phyloP scores from a whole-genome alignment of 2,329 filamentous ascomycete species.

The Alternaria sp. region DNA sequence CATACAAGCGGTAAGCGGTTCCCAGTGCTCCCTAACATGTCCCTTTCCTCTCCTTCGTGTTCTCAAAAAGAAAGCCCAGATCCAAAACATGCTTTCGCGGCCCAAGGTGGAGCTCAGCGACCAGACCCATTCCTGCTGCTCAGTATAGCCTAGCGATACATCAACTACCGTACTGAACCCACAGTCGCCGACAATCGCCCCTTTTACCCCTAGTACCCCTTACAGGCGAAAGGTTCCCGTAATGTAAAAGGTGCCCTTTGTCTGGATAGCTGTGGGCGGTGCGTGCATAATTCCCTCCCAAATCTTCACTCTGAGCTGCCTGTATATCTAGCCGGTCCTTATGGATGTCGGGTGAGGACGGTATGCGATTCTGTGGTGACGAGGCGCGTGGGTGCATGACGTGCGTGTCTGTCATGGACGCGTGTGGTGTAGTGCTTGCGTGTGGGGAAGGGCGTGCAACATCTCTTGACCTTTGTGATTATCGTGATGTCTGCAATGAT shows the following conservation, averaged over 20 bases:
- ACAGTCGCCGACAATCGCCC: conserved; percentile 35
- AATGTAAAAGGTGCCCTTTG: neutral
- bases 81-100: conserved; percentile 45
- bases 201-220: conserved; percentile 10
- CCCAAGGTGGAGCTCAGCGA: conserved; percentile 60
- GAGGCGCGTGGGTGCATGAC: conserved; percentile 3
- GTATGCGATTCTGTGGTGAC: neutral
- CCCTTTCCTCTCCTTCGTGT: neutral
- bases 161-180: conserved; percentile 34
- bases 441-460: conserved; percentile 1
- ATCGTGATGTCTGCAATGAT: neutral
- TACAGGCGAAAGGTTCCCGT: conserved; percentile 3
- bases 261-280: conserved; percentile 7
- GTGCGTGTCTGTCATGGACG: neutral
- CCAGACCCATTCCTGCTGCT: conserved; percentile 60
- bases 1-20: neutral
- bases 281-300: conserved; percentile 9
- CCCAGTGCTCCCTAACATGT: neutral
- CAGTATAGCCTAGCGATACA: conserved; percentile 62
- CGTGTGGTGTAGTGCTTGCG: neutral
- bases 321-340: conserved; percentile 12
- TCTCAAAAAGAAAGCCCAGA: neutral
- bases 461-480: neutral
- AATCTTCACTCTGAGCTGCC: neutral
- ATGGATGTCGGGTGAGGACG: conserved; percentile 20